Evolutionary conservation across 106 monocot genomes (phyloP).

Genomic region (Dioscorea alata): DNA sequence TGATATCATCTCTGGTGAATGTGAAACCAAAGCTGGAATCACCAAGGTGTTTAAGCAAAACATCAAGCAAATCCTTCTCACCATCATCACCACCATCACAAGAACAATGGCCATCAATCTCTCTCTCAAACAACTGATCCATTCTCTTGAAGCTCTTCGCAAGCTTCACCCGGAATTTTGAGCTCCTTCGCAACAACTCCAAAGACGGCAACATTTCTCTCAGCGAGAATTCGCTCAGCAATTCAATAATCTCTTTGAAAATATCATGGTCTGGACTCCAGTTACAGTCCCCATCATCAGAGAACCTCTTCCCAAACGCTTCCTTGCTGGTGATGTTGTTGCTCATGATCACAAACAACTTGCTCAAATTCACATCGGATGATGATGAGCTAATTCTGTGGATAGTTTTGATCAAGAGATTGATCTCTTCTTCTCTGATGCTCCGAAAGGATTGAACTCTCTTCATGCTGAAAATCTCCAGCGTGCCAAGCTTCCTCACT

Average conservation of each 20-base stretch:
- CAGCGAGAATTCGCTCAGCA: slow-evolving; percentile 12
- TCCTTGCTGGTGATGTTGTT: slow-evolving; percentile 11
- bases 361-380: slow-evolving; percentile 15
- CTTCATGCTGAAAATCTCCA: slow-evolving; percentile 4
- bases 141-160: slow-evolving; percentile 8
- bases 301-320: slow-evolving; percentile 11
- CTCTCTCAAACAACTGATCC: slow-evolving; percentile 17
- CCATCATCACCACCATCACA: background rate
- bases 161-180: slow-evolving; percentile 2
- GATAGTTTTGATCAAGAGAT: slow-evolving; percentile 2
- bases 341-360: slow-evolving; percentile 14
- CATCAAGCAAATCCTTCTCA: slow-evolving; percentile 2
- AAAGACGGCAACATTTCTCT: slow-evolving; percentile 27
- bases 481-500: background rate
- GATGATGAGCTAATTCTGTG: too few species aligned
- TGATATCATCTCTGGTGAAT: slow-evolving; percentile 17
- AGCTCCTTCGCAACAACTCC: slow-evolving; percentile 10
- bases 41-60: background rate
- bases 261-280: slow-evolving; percentile 5
- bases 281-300: slow-evolving; percentile 6
- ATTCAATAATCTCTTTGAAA: background rate
- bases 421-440: slow-evolving; percentile 4
- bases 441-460: background rate
- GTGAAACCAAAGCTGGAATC: slow-evolving; percentile 8
- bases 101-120: slow-evolving; percentile 12